A percentile compares a stretch with the other conserved stretches of the same genome.
Conservation (phyloP, 108 stramenopile species). For the Pseudonitzschia pungens region DNA sequence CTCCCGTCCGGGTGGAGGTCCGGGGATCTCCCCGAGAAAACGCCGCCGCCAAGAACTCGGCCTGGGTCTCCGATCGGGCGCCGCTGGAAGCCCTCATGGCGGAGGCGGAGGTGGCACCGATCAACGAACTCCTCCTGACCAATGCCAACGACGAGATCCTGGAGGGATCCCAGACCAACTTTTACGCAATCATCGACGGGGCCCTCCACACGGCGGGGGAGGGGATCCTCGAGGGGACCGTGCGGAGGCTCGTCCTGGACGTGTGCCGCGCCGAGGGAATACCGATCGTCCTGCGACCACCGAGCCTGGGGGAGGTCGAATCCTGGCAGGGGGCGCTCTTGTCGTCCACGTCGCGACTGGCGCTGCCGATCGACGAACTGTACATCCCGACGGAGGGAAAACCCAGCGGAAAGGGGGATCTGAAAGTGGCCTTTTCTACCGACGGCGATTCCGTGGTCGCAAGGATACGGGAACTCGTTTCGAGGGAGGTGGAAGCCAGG, state of each 20-base stretch:
- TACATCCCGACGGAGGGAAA: not conserved
- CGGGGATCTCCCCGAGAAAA: not conserved
- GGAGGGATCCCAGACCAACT: slow-evolving; percentile 1
- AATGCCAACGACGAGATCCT: not conserved
- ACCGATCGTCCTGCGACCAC: not conserved
- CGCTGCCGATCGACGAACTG: not conserved
- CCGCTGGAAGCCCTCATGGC: not conserved
- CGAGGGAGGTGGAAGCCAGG: not conserved
- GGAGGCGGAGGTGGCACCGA: not conserved
- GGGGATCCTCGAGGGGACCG: not conserved
- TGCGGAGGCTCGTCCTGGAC: not conserved
- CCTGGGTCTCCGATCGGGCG: not conserved
- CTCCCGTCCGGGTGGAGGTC: not conserved
- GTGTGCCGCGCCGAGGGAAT: not conserved
- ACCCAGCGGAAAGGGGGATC: not conserved
- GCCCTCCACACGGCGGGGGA: not conserved
- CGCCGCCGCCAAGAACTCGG: not conserved
- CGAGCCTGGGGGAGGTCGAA: not conserved
- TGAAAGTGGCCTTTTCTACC: not conserved
- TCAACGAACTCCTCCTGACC: slow-evolving; percentile 1
- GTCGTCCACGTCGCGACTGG: not conserved
- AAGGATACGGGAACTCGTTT: not conserved
- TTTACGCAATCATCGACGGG: not conserved
- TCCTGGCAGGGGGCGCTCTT: not conserved
- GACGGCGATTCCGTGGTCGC: not conserved